Conservation (phyloP, 2,329 filamentous ascomycete genomes). For the Fusarium mexicanum region DNA sequence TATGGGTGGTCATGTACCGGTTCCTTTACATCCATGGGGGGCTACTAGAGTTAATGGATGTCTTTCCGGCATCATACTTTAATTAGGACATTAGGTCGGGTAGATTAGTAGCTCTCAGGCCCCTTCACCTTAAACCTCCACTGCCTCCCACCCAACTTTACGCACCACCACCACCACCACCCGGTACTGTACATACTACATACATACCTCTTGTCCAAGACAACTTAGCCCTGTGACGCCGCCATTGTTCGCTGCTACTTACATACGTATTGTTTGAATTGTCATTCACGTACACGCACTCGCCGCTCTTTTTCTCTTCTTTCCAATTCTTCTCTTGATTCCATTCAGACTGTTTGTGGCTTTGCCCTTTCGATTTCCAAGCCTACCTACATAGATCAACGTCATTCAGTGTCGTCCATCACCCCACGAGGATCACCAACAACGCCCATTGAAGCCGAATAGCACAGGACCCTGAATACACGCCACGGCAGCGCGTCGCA, state of each 20-base stretch:
- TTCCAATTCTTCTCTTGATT: neutral
- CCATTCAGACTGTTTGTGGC: neutral
- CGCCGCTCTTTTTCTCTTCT: constrained; percentile 4
- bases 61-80: neutral
- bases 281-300: constrained; percentile 10
- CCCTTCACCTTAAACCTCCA: constrained; percentile 27
- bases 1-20: constrained; percentile 9
- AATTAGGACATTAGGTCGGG: neutral
- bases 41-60: neutral
- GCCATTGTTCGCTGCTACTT: constrained; percentile 7
- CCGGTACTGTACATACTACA: constrained; percentile 5
- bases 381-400: constrained; percentile 2
- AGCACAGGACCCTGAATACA: constrained; percentile 10
- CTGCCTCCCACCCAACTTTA: constrained; percentile 19
- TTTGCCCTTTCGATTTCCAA: neutral
- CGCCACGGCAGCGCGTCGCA: constrained; percentile 12
- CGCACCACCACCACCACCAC: constrained; percentile 4
- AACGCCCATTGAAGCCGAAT: constrained; percentile 19
- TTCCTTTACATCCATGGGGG: constrained; percentile 8
- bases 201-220: constrained; percentile 11
- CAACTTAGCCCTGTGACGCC: constrained; percentile 11
- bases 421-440: constrained; percentile 37
- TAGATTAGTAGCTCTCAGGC: neutral
- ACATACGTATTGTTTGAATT: constrained; percentile 16
- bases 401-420: constrained; percentile 22